phyloP scores from a whole-genome alignment of 306 rosid species.

The Quercus wislizeni region DNA sequence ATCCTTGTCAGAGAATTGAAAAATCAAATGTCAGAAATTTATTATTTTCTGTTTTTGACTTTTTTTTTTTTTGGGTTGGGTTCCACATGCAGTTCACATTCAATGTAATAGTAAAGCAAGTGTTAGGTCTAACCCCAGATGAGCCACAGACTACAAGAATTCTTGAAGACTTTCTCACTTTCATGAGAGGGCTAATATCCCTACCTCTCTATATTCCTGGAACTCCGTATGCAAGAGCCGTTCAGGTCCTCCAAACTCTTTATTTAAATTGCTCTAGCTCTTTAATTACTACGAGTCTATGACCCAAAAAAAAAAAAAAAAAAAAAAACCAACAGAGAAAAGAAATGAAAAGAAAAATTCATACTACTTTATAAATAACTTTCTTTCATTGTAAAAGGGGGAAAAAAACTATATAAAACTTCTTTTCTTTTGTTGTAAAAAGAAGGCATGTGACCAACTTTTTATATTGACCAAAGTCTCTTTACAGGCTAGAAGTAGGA shows the following conservation, averaged over 20 bases:
- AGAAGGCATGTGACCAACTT: slow-evolving; percentile 14
- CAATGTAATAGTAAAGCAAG: slow-evolving; percentile 39
- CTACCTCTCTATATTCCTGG: slow-evolving; percentile 36
- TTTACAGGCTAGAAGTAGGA: slow-evolving; percentile 44
- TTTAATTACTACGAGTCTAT: background rate
- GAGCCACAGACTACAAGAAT: slow-evolving; percentile 24
- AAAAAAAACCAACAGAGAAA: background rate
- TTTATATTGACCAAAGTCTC: slow-evolving; percentile 1
- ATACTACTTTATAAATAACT: background rate
- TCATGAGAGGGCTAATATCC: slow-evolving; percentile 40
- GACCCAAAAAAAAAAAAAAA: background rate
- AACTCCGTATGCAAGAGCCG: slow-evolving; percentile 38
- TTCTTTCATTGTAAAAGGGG: background rate
- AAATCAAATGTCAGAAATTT: background rate
- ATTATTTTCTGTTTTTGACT: background rate
- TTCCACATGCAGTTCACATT: slow-evolving; percentile 30
- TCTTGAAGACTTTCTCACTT: slow-evolving; percentile 35
- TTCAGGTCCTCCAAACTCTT: slow-evolving; percentile 16
- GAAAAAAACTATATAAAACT: background rate
- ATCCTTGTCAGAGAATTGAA: background rate
- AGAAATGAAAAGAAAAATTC: background rate
- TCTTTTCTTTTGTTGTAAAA: background rate
- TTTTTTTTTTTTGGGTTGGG: background rate
- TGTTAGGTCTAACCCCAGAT: slow-evolving; percentile 31
- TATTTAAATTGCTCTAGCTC: background rate